Evolutionary conservation across 352 stramenopile genomes (phyloP), one percentile per base, ranked within the genome.

Genomic region (Labyrinthula sp.): DNA sequence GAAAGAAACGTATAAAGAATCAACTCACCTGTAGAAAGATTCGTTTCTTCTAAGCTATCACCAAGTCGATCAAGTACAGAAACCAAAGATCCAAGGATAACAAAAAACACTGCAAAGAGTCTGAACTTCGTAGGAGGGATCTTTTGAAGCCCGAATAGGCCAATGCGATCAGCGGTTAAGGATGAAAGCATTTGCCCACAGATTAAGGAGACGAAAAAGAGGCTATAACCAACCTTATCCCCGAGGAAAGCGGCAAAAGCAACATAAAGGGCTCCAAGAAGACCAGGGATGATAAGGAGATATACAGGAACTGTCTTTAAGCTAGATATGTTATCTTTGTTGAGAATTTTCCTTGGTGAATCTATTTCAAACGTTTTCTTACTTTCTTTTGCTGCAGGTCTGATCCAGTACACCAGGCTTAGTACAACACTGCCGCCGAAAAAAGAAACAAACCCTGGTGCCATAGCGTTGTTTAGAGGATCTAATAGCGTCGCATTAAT

Each of bases 131-230:
- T 52, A 10, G 23, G 15, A 4, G 30, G 30, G 23, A n/a, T 3
- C 12, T 18, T 12, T n/a, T 10, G n/a, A 7, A 52, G 17, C 21
- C 47, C 43, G 3, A 52, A 8, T 12, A 52, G 26, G 30, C 18
- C 43, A 41, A 52, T 10, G 33, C 47, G 33, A 35, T 52, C 43
- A 12, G 43, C 8, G 5, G 36, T 9, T 7, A 52, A 24, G 14
- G 20, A n/a, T 1, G 23, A 26, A n/a, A 55, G 22, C 14, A 52
- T 7, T 25, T 52, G 43, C 5, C 43, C 43, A 5, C 21, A 8
- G 7, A 52, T 15, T 8, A 52, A 31, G 0, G 18, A 55, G n/a
- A 3, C 18, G 7, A 52, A 52, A 17, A 47, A 50, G 10, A 52
- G 26, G 2, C 43, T 28, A 18, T 24, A 52, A 17, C 43, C 43